A percentile compares a stretch with the other conserved stretches of the same genome.
Evolutionary conservation across 2,329 filamentous ascomycete genomes (phyloP).

Genomic region (Monosporascus ibericus): DNA sequence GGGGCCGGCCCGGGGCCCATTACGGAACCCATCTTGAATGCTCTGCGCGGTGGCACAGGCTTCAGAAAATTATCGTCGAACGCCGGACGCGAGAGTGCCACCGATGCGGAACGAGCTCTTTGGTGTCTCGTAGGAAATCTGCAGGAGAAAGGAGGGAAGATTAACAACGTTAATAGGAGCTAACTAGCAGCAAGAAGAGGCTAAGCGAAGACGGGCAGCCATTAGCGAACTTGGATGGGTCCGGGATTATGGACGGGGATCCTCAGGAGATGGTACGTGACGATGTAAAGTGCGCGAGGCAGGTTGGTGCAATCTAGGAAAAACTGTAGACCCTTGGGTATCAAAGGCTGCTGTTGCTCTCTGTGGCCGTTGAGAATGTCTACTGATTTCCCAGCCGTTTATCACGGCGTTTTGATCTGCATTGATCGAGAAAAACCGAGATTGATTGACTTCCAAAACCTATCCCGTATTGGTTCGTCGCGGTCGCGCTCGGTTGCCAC

Average conservation of each 20-base stretch:
- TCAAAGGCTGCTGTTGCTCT: background rate
- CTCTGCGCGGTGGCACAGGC: conserved; percentile 7
- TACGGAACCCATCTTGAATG: conserved; percentile 13
- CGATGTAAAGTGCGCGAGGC: background rate
- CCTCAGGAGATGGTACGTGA: background rate
- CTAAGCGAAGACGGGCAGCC: background rate
- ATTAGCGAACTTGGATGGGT: background rate
- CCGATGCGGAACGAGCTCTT: conserved; percentile 19
- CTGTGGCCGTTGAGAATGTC: background rate
- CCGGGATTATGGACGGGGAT: background rate
- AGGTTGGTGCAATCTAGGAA: background rate
- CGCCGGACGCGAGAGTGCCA: conserved; percentile 10
- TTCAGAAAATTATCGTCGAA: conserved; percentile 17
- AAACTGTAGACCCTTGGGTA: background rate
- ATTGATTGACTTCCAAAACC: background rate
- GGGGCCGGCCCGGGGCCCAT: conserved; percentile 12
- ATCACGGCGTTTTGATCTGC: background rate
- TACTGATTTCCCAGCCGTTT: background rate
- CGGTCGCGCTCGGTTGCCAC: background rate
- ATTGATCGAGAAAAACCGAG: background rate
- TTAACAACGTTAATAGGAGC: conserved; percentile 1
- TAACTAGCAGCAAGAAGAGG: background rate
- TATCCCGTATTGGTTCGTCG: background rate
- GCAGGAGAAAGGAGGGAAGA: conserved; percentile 17
- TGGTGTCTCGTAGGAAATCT: conserved; percentile 14